Conservation (phyloP, 192 early-diverging fungal genomes). For the Umbelopsis vinacea region DNA sequence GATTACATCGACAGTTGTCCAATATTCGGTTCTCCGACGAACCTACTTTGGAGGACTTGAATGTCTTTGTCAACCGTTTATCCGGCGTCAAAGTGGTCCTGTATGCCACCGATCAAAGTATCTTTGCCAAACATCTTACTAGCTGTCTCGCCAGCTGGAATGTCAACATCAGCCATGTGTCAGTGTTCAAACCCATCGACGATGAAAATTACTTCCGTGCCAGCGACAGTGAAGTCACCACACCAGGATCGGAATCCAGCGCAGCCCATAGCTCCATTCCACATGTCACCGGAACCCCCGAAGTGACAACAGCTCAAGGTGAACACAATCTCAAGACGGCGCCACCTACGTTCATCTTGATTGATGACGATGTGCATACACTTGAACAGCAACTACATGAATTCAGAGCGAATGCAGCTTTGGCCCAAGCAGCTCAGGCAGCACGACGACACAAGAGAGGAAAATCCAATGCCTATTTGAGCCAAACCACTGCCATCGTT, state of each 20-base stretch:
- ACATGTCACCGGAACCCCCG: neutral
- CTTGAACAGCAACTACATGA: slow-evolving; percentile 52
- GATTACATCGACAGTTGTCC: slow-evolving; percentile 28
- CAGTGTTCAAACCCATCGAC: slow-evolving; percentile 17
- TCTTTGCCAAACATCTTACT: slow-evolving; percentile 57
- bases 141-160: slow-evolving; percentile 58
- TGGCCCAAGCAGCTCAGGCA: slow-evolving; percentile 14
- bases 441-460: slow-evolving; percentile 24
- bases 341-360: slow-evolving; percentile 57
- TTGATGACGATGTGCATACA: slow-evolving; percentile 59
- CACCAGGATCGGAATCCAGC: slow-evolving; percentile 14
- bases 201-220: slow-evolving; percentile 1
- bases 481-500: slow-evolving; percentile 53
- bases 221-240: slow-evolving; percentile 8
- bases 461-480: slow-evolving; percentile 24
- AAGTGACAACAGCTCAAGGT: slow-evolving; percentile 37
- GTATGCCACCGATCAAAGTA: slow-evolving; percentile 53
- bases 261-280: neutral
- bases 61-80: slow-evolving; percentile 43
- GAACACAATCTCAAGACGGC: slow-evolving; percentile 32
- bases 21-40: slow-evolving; percentile 48
- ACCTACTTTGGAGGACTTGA: slow-evolving; percentile 54
- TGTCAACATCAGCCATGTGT: slow-evolving; percentile 52
- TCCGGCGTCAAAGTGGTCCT: slow-evolving; percentile 50
- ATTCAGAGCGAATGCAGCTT: slow-evolving; percentile 28